Conservation (phyloP, 2,329 filamentous ascomycete species). For the Onygenales sp. region DNA sequence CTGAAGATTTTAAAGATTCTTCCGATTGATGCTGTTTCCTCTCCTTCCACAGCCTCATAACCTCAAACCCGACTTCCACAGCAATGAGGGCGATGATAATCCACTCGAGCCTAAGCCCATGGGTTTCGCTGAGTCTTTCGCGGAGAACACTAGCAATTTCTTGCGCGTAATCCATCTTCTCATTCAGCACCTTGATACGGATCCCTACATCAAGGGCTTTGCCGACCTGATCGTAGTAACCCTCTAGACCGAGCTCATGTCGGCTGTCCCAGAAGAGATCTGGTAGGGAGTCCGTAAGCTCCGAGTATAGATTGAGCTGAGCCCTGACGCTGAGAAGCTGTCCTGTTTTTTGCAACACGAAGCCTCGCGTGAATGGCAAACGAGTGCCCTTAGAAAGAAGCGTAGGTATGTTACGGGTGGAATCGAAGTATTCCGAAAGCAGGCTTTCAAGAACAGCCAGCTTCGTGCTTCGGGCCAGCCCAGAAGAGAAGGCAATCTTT, state of each 20-base stretch:
- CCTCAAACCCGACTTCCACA: conserved; percentile 83
- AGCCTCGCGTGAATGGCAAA: conserved; percentile 57
- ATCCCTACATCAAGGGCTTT: conserved; percentile 83
- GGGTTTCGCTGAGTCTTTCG: conserved; percentile 82
- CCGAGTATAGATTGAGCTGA: conserved; percentile 91
- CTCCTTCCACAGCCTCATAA: conserved; percentile 63
- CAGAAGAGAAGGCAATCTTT: conserved; percentile 94
- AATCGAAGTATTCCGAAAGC: conserved; percentile 75
- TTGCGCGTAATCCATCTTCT: conserved; percentile 96
- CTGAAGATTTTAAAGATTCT: background rate
- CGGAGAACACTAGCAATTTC: conserved; percentile 86
- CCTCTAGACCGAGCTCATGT: conserved; percentile 81
- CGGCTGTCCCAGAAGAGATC: conserved; percentile 95
- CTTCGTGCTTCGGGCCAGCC: conserved; percentile 85
- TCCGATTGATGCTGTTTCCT: conserved; percentile 32
- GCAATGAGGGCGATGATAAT: conserved; percentile 92
- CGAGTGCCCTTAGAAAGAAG: conserved; percentile 61
- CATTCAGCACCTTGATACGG: conserved; percentile 82
- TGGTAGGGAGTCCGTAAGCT: conserved; percentile 87
- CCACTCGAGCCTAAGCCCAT: conserved; percentile 81
- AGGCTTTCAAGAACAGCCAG: conserved; percentile 82
- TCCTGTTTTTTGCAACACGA: conserved; percentile 88
- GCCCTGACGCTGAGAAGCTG: conserved; percentile 82
- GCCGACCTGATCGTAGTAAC: conserved; percentile 91
- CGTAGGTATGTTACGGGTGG: conserved; percentile 70